phyloP scores from a whole-genome alignment of 768 basidiomycete genomes.

The Omphalotus guepiniiformis region DNA sequence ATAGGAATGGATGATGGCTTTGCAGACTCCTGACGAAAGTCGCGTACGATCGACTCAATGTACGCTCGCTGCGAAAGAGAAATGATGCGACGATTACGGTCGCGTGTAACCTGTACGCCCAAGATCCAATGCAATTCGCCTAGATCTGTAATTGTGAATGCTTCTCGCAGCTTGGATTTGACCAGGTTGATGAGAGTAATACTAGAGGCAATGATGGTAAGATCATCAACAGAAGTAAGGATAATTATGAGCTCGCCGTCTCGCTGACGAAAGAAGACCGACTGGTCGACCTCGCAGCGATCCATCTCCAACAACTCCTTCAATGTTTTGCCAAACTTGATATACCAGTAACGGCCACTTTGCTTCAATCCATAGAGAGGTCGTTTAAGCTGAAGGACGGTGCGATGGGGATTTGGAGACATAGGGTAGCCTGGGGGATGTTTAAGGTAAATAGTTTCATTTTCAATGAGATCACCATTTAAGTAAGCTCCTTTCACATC shows the following conservation, averaged over 20 bases:
- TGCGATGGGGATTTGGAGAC: not conserved
- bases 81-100: constrained; percentile 16
- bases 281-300: constrained; percentile 23
- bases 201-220: constrained; percentile 25
- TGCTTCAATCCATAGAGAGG: constrained; percentile 19
- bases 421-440: constrained; percentile 9
- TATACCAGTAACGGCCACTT: constrained; percentile 28
- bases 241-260: constrained; percentile 14
- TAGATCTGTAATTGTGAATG: constrained; percentile 31
- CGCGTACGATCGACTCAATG: constrained; percentile 24
- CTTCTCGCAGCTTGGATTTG: constrained; percentile 21
- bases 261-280: constrained; percentile 25
- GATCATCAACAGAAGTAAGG: constrained; percentile 30
- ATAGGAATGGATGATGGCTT: constrained; percentile 8
- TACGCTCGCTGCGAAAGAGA: constrained; percentile 22
- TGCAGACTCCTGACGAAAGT: constrained; percentile 23
- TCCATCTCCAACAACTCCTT: constrained; percentile 27
- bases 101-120: constrained; percentile 31
- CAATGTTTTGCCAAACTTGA: constrained; percentile 25
- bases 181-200: constrained; percentile 9
- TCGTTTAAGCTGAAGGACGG: too few species aligned
- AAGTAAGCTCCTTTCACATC: constrained; percentile 31
- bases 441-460: constrained; percentile 15
- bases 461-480: constrained; percentile 23
- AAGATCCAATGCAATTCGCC: constrained; percentile 27